Evolutionary conservation across 805 yeast species (phyloP), one percentile per base, ranked within the genome.

Genomic region (Pichia kluyveri): DNA sequence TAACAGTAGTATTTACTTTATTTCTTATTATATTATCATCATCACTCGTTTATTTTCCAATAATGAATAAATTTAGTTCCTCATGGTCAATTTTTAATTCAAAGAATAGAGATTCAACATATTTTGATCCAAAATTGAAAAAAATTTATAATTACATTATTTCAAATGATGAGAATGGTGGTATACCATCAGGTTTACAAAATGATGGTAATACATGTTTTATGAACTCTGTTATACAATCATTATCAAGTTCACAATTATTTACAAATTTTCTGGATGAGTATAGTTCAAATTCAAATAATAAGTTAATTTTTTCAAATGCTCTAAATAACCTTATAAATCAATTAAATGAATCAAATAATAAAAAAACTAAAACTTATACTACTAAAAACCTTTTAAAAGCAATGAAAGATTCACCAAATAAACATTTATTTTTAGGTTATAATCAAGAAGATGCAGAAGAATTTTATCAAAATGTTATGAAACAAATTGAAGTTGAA

Each of bases 371-470:
- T 1, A 83, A 78, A 51, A 79, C 77, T 43, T 84, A 79, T 55
- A 80, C 76, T 54, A 82, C 93, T 0, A 75, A 71, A 48, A 71
- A 72, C 15, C 64, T 86, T 41, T 62, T 85, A 45, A 80, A 76
- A 58, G 75, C 77, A 6, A 83, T 86, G 87, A 76, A 84, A 5
- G 83, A 83, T 58, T 85, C 87, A 0, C 90, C 93, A 14, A 82
- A 81, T 55, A 84, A 80, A 59, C 83, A 82, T 60, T 76, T 88
- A 51, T 80, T 89, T 56, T 66, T 80, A 47, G 93, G 96, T 1
- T 87, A 87, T 60, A 88, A 86, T 59, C 98, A 90, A 67, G 96
- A 90, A 63, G 98, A 90, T 68, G 97, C 97, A 0, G 96, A 90
- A 65, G 98, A 90, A 63, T 90, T 90, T 59, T 90, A 90, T 69